A percentile compares a stretch with the other conserved stretches of the same genome.
phyloP scores from a whole-genome alignment of 495 filamentous ascomycete species.

The Penicillium daleae region DNA sequence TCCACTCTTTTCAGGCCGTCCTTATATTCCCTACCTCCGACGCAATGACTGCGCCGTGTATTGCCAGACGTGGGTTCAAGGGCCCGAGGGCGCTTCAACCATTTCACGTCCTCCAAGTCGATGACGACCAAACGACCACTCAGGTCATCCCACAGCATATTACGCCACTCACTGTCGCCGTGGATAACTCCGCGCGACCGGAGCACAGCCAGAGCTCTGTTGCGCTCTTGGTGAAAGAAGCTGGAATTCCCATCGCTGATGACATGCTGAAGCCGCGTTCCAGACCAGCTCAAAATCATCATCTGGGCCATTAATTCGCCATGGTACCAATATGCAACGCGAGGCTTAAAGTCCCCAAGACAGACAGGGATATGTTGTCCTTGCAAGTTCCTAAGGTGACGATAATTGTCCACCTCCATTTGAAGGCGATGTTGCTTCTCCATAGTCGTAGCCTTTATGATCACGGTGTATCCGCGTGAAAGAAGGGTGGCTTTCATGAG shows the following conservation, averaged over 20 bases:
- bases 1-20: neutral
- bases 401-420: constrained; percentile 33
- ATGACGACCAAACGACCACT: constrained; percentile 19
- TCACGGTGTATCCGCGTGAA: constrained; percentile 33
- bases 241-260: constrained; percentile 24
- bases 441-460: constrained; percentile 33
- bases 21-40: neutral
- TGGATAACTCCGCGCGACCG: constrained; percentile 18
- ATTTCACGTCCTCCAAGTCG: constrained; percentile 28
- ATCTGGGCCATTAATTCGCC: constrained; percentile 32
- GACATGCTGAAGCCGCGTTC: constrained; percentile 25
- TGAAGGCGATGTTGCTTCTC: constrained; percentile 30
- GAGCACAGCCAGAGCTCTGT: constrained; percentile 18
- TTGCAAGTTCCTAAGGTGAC: constrained; percentile 23
- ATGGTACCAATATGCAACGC: constrained; percentile 33
- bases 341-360: constrained; percentile 26
- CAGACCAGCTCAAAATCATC: constrained; percentile 33
- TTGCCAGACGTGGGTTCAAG: constrained; percentile 9
- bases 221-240: constrained; percentile 25
- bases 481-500: constrained; percentile 36
- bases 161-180: constrained; percentile 22
- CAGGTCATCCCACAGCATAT: constrained; percentile 10
- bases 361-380: constrained; percentile 29
- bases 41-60: constrained; percentile 12
- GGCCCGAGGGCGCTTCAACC: constrained; percentile 16